phyloP scores from a whole-genome alignment of 2,329 filamentous ascomycete genomes.

The Epichloe hybrida region DNA sequence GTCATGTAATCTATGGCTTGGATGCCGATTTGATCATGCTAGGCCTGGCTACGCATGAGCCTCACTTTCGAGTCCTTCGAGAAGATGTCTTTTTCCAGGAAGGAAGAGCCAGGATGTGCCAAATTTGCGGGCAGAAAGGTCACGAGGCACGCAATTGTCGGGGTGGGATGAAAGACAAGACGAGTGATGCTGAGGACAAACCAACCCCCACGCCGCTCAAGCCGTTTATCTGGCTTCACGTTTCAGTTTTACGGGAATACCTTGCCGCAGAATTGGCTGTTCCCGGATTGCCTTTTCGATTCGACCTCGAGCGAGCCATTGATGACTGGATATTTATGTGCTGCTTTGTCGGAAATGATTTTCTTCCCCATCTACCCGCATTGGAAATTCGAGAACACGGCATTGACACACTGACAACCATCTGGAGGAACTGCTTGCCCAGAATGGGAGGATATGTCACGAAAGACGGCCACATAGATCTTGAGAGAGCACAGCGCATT shows the following conservation, averaged over 20 bases:
- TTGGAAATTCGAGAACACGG: constrained; percentile 94
- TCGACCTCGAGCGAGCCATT: constrained; percentile 84
- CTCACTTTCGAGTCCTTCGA: constrained; percentile 87
- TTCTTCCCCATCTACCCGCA: constrained; percentile 91
- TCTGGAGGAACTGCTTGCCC: constrained; percentile 89
- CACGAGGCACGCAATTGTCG: constrained; percentile 80
- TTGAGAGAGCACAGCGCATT: constrained; percentile 77
- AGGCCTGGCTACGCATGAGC: constrained; percentile 91
- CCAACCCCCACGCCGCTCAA: constrained; percentile 58
- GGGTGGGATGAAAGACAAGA: constrained; percentile 64
- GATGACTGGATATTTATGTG: constrained; percentile 99
- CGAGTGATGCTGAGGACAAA: constrained; percentile 72
- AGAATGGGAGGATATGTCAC: constrained; percentile 92
- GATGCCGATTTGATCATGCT: constrained; percentile 99
- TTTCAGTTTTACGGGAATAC: constrained; percentile 83
- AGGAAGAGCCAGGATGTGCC: constrained; percentile 67
- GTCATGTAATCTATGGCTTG: constrained; percentile 94
- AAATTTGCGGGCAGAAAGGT: constrained; percentile 80
- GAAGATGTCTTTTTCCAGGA: constrained; percentile 96
- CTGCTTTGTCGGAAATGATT: constrained; percentile 98
- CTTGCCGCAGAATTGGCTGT: constrained; percentile 80
- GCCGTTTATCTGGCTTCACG: constrained; percentile 97
- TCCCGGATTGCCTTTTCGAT: constrained; percentile 69
- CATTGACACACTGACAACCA: constrained; percentile 90
- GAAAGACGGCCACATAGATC: constrained; percentile 83